A percentile compares a stretch with the other conserved stretches of the same genome.
phyloP scores from a whole-genome alignment of 768 basidiomycete genomes.

The Stropharia rugosoannulata region DNA sequence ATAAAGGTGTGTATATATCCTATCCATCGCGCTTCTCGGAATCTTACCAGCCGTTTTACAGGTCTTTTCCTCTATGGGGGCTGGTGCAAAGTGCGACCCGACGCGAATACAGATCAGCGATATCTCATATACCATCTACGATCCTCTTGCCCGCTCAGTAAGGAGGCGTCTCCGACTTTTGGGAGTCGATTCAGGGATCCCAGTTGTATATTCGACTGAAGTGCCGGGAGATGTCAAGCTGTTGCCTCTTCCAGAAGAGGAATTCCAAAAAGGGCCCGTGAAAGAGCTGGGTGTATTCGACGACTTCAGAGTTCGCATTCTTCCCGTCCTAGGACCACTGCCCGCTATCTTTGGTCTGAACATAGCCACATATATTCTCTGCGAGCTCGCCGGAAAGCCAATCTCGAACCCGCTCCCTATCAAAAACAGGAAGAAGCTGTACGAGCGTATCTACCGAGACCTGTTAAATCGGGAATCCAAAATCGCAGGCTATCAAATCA shows the following conservation, averaged over 20 bases:
- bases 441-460: slow-evolving; percentile 76
- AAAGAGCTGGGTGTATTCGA: slow-evolving; percentile 89
- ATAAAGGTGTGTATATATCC: slow-evolving; percentile 61
- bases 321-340: slow-evolving; percentile 88
- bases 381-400: slow-evolving; percentile 81
- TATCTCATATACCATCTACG: slow-evolving; percentile 89
- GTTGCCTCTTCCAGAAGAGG: slow-evolving; percentile 87
- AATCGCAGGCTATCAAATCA: slow-evolving; percentile 58
- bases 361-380: slow-evolving; percentile 85
- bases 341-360: slow-evolving; percentile 92
- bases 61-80: slow-evolving; percentile 98
- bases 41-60: slow-evolving; percentile 38
- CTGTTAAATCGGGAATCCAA: slow-evolving; percentile 74
- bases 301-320: slow-evolving; percentile 90
- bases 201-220: slow-evolving; percentile 96
- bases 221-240: slow-evolving; percentile 86
- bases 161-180: slow-evolving; percentile 68
- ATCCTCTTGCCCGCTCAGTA: slow-evolving; percentile 91
- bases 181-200: slow-evolving; percentile 66
- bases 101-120: slow-evolving; percentile 95
- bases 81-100: slow-evolving; percentile 92
- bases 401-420: slow-evolving; percentile 82
- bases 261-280: slow-evolving; percentile 86
- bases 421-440: slow-evolving; percentile 82
- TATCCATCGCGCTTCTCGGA: not conserved